Base-by-base conservation (phyloP, 192 early-diverging fungal species). In the Umbelopsis isabellina region DNA sequence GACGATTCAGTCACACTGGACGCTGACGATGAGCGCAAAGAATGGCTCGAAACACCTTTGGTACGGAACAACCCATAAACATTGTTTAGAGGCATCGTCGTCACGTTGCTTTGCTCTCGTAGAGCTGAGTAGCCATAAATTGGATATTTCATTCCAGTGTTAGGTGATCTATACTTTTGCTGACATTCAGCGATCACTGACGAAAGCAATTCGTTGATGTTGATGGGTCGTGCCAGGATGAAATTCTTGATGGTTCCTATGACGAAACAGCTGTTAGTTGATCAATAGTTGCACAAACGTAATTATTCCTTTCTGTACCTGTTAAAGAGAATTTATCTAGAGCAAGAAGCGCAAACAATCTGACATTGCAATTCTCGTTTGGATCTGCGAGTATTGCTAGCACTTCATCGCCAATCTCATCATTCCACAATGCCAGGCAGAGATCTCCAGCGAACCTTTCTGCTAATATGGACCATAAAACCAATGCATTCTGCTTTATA, bases 251-350 rank as follows among this genome's bases (percentile, higher is more conserved):
- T 61, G 12, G 55, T 61, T 27, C 55, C 55, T 61, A 35, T 35
- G 27, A 35, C 18, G 12, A 10, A 6, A 12, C 51, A 52, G 22
- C 21, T 25, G 25, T 52, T 52, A 22, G 51, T 52, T 25, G 22
- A 21, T 16, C 15, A 18, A 16, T 49, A 49, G 37, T 41, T 49
- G 13, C 55, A 37, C 12, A 61, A 61, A 8, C 27, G 27, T 13
- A 61, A 35, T 46, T 79, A 41, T 41, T 41, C 37, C 72, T 41
- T 74, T 80, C 25, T 77, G 72, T 69, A 79, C 85, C 85, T 23
- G 85, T 87, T 7, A 87, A 66, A 51, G 80, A 78, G 52, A 87
- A 87, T 67, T 87, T 87, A 65, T 87, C 86, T 21, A 87, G 70
- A 1, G 86, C 86, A 23, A 87, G 72, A 27, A 87, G 75, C 12